Conservation (phyloP, 179 eudicot genomes). For the Corrigiola litoralis region DNA sequence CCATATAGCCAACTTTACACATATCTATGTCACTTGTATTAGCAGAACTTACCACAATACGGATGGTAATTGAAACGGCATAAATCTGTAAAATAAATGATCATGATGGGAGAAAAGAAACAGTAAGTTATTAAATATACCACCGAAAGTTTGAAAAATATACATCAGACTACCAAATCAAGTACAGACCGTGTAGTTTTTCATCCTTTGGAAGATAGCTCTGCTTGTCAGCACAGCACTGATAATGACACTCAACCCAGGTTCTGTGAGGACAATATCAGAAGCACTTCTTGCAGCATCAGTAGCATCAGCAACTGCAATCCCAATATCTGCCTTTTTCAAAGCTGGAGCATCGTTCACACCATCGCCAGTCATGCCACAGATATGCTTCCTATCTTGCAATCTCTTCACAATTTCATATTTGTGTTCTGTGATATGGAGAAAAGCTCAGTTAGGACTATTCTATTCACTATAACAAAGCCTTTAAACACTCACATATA, state of each 20-base stretch:
- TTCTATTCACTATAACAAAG: not conserved
- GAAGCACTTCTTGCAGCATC: conserved; percentile 94
- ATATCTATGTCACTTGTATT: not conserved
- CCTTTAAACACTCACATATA: too few relatives aligned
- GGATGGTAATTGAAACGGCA: conserved; percentile 90
- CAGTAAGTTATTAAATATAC: not conserved
- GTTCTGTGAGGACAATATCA: conserved; percentile 84
- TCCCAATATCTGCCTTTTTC: conserved; percentile 87
- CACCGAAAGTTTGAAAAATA: not conserved
- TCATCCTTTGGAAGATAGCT: conserved; percentile 91
- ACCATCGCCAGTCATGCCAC: conserved; percentile 96
- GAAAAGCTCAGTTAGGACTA: not conserved
- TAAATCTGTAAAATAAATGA: conserved; percentile 51
- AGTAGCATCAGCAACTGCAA: conserved; percentile 96
- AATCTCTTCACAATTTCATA: conserved; percentile 84
- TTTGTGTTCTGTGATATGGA: conserved; percentile 57
- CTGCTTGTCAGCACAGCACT: conserved; percentile 88
- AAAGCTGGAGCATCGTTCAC: conserved; percentile 93
- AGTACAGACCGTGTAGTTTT: conserved; percentile 68
- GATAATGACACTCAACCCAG: conserved; percentile 83
- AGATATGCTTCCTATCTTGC: conserved; percentile 83
- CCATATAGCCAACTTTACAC: not conserved
- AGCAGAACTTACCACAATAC: conserved; percentile 76
- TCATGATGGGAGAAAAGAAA: not conserved
- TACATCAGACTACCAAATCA: not conserved